Conservation (phyloP, 2,329 filamentous ascomycete species). For the Capronia epimyces region DNA sequence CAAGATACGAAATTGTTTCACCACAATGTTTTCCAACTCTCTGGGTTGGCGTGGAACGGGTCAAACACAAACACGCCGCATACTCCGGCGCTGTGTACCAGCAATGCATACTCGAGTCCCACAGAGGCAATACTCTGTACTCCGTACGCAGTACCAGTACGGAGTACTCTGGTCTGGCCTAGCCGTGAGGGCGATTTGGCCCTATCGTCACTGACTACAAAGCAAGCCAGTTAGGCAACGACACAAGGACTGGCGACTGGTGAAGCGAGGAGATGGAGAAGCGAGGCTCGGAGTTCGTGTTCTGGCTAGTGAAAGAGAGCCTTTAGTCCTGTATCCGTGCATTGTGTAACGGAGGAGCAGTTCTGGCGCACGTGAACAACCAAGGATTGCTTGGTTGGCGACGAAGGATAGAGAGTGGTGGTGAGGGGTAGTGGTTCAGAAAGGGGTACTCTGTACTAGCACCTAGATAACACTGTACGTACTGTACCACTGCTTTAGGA, state of each 20-base stretch:
- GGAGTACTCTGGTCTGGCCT: neutral
- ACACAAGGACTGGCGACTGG: neutral
- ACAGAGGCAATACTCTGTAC: neutral
- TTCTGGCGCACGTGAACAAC: too few species aligned
- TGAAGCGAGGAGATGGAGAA: neutral
- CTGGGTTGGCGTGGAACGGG: neutral
- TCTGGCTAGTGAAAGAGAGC: neutral
- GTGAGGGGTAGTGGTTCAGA: too few species aligned
- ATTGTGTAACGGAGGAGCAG: too few species aligned
- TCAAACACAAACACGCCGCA: neutral
- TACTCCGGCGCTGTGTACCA: neutral
- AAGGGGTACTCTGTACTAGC: too few species aligned
- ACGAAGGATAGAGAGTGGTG: too few species aligned
- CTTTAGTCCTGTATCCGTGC: too few species aligned
- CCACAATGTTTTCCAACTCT: neutral
- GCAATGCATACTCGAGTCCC: neutral
- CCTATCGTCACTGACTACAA: neutral
- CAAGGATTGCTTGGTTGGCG: too few species aligned
- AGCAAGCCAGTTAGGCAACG: neutral
- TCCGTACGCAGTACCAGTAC: too few species aligned
- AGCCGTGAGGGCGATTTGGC: neutral
- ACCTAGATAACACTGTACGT: too few species aligned
- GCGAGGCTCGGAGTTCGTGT: neutral
- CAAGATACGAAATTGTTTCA: slow-evolving; percentile 3
- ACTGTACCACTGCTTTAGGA: too few species aligned